Base-by-base conservation (phyloP, 106 monocot species). In the Vanilla planifolia region DNA sequence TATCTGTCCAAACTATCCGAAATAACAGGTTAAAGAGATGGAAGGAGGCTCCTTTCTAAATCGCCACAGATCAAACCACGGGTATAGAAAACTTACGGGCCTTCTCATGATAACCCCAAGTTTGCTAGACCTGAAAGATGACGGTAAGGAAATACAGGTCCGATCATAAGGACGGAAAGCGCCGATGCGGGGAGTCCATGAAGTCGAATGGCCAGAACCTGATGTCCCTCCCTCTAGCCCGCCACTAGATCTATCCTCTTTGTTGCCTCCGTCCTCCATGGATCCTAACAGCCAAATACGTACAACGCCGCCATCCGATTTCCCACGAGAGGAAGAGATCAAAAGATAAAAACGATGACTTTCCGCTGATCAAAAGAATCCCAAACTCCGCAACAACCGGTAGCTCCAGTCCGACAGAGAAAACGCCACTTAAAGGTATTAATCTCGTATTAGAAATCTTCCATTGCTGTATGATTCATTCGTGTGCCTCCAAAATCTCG, bases 31-130 rank as follows among this genome's bases (percentile, higher is more conserved):
- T 20, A 34, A 70, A 8, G 15, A 61, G 16, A 27, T 62, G 51
- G 22, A 28, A 50, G 10, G 20, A 55, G 11, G 14, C 43, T 36
- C 23, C 9, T 19, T 33, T 47, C 47, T n/a, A 24, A 57, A 35
- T 53, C 29, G 17, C 23, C 43, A 14, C 15, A 30, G 23, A 4
- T 16, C 8, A 33, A 24, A 13, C 35, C 46, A 24, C 14, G 5
- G 37, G 48, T 34, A 33, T 4, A 50, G 21, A 28, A 67, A 40
- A 70, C 68, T 35, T 74, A 82, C 82, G 4, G 77, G 73, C 44
- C 44, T 82, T 61, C 48, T 72, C 21, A 56, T 69, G 65, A 66
- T 23, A 19, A 48, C 25, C 52, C 65, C 28, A 46, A 70, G 46
- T 7, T 11, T 41, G 25, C 37, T 48, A 3, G 40, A 32, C 22